Evolutionary conservation across 2,329 filamentous ascomycete genomes (phyloP), one percentile per base, ranked within the genome.

Genomic region (Fusarium sp.): DNA sequence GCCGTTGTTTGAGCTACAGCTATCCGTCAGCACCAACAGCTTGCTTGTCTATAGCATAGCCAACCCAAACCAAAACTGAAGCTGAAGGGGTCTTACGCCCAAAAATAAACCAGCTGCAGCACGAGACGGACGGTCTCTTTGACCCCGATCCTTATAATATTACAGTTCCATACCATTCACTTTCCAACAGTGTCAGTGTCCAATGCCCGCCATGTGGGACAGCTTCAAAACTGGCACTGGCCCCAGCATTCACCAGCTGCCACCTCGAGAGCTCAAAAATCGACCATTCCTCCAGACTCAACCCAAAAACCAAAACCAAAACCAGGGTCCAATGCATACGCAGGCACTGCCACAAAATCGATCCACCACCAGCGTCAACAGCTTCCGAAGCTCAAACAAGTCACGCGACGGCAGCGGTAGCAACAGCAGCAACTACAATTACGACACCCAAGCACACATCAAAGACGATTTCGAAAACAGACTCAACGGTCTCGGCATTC

Each of bases 401-500:
- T 67, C 65, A 45, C 63, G 65, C 41, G 57, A 62, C 33, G 57
- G 52, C 59, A 33, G 48, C 54, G 30, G 48, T 44, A 56, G 47
- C 44, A 53, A 63, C 27, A 68, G 60, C 17, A 35, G 14, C 33
- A 33, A 50, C 48, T 30, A 30, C 27, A 30, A 30, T 30, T 56
- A 53, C 47, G 56, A 63, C 23, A 66, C 57, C 13, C 70, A 56
- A 49, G 27, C 56, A 10, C 63, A 64, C 55, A 68, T 70, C 51
- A 68, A 74, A 32, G 62, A 57, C 59, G 61, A 73, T n/a, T 69
- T 74, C 49, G 73, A 73, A 45, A 71, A 69, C 53, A 70, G 74
- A 41, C 70, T 77, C 46, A 72, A 75, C 70, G 72, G 71, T 23
- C 72, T 78, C 25, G 72, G 71, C 47, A 71, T 74, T 50, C 68